These are phyloP conservation scores for Wallacemonas sp. DNA, from an alignment of 208 protist species.

Conservation along the genomic window DNA sequence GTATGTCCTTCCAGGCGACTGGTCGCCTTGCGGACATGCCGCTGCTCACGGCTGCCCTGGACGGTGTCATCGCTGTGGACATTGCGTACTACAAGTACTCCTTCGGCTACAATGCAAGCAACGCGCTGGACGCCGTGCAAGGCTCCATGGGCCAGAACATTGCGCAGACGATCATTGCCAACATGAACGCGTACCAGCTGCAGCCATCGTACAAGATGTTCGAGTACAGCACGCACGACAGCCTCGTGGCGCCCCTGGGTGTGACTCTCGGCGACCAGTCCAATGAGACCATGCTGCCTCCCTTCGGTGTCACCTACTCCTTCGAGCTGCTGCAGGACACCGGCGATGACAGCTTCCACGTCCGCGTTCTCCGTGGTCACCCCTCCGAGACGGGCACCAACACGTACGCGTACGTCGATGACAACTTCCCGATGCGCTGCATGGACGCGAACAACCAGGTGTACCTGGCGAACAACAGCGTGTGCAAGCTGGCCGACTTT, in stretches of 20 bases:
- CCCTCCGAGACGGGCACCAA: slow-evolving; percentile 27
- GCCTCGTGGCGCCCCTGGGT: slow-evolving; percentile 33
- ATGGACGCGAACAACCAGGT: slow-evolving; percentile 26
- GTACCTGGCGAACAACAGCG: slow-evolving; percentile 33
- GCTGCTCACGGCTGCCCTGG: slow-evolving; percentile 18
- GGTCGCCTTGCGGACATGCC: slow-evolving; percentile 23
- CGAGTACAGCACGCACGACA: slow-evolving; percentile 73
- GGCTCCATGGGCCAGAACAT: slow-evolving; percentile 39
- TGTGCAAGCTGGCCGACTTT: slow-evolving; percentile 57
- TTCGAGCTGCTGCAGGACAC: slow-evolving; percentile 68
- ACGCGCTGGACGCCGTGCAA: slow-evolving; percentile 24
- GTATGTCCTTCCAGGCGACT: slow-evolving; percentile 29
- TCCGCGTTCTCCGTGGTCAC: slow-evolving; percentile 49
- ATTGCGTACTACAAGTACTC: slow-evolving; percentile 16
- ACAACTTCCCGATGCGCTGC: slow-evolving; percentile 34
- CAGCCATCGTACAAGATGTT: slow-evolving; percentile 45
- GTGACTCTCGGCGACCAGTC: slow-evolving; percentile 52
- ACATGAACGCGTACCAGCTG: slow-evolving; percentile 37
- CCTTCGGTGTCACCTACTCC: slow-evolving; percentile 46
- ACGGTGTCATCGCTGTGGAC: slow-evolving; percentile 14
- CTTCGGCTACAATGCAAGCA: slow-evolving; percentile 34
- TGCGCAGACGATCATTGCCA: slow-evolving; percentile 41
- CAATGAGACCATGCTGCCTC: slow-evolving; percentile 25
- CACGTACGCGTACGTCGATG: slow-evolving; percentile 34
- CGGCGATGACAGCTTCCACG: slow-evolving; percentile 29